Conservation (phyloP, 768 basidiomycete species). For the Suillus weaverae region DNA sequence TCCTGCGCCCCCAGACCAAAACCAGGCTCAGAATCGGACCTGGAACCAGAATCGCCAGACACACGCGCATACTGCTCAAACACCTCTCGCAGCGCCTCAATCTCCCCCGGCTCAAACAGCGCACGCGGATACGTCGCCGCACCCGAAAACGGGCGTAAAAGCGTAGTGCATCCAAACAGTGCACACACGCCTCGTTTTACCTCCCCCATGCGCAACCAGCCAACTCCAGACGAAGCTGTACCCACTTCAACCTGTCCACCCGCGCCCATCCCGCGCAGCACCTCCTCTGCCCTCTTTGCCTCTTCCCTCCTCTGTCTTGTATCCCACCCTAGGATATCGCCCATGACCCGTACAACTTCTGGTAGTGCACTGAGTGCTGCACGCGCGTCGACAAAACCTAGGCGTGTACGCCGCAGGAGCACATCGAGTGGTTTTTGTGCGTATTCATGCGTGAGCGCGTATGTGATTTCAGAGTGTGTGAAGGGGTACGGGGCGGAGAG, state of each 20-base stretch:
- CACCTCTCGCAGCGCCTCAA: conserved; percentile 40
- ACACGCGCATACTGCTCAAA: conserved; percentile 28
- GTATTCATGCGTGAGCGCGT: conserved; percentile 88
- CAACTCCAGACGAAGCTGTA: conserved; percentile 18
- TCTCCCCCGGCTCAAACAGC: conserved; percentile 54
- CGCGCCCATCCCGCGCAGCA: conserved; percentile 81
- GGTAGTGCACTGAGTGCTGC: conserved; percentile 85
- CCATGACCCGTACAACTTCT: conserved; percentile 89
- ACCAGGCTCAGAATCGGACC: conserved; percentile 20
- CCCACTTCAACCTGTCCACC: conserved; percentile 12
- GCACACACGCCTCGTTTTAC: not conserved
- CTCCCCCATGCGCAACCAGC: conserved; percentile 11
- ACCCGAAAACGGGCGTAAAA: not conserved
- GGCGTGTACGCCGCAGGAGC: conserved; percentile 87
- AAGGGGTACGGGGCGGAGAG: conserved; percentile 75
- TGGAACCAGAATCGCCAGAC: not conserved
- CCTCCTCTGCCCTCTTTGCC: conserved; percentile 55
- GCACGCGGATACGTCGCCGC: conserved; percentile 44
- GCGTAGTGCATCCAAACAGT: conserved; percentile 1
- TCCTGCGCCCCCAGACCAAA: conserved; percentile 5
- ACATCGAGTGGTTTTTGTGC: conserved; percentile 92
- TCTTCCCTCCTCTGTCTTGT: conserved; percentile 57
- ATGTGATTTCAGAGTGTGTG: conserved; percentile 71
- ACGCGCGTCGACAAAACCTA: conserved; percentile 90
- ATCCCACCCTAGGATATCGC: conserved; percentile 80